These are phyloP conservation scores for Psilocybe subaeruginosa DNA, from an alignment of 768 basidiomycete genomes.

Conservation along the genomic window DNA sequence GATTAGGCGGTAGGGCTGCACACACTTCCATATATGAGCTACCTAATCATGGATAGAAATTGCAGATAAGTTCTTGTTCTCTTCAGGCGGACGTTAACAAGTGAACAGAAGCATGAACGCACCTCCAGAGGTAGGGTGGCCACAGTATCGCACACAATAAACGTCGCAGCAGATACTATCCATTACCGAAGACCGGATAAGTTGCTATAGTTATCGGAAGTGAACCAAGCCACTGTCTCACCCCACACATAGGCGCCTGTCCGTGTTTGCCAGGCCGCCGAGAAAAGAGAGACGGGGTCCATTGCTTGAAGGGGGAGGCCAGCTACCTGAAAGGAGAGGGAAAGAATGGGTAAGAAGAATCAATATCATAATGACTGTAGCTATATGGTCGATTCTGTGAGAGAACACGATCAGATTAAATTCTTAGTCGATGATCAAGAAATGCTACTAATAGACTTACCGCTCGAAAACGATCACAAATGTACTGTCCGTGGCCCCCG, in stretches of 20 bases:
- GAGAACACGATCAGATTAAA: not conserved
- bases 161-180: slow-evolving; percentile 2
- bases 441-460: too few species aligned
- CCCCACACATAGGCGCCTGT: not conserved
- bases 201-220: not conserved
- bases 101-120: not conserved
- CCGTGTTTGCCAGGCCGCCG: not conserved
- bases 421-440: too few species aligned
- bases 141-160: slow-evolving; percentile 1
- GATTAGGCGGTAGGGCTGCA: not conserved
- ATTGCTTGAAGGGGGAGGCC: not conserved
- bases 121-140: not conserved
- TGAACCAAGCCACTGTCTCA: not conserved
- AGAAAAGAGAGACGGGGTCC: not conserved
- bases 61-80: not conserved
- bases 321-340: not conserved
- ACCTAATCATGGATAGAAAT: not conserved
- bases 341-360: not conserved
- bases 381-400: not conserved
- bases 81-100: too few species aligned
- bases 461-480: too few species aligned
- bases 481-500: too few species aligned
- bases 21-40: not conserved
- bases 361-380: not conserved
- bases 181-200: not conserved